These are phyloP conservation scores for Fonsecaea erecta DNA, from an alignment of 2,329 filamentous ascomycete genomes.

Conservation along the genomic window DNA sequence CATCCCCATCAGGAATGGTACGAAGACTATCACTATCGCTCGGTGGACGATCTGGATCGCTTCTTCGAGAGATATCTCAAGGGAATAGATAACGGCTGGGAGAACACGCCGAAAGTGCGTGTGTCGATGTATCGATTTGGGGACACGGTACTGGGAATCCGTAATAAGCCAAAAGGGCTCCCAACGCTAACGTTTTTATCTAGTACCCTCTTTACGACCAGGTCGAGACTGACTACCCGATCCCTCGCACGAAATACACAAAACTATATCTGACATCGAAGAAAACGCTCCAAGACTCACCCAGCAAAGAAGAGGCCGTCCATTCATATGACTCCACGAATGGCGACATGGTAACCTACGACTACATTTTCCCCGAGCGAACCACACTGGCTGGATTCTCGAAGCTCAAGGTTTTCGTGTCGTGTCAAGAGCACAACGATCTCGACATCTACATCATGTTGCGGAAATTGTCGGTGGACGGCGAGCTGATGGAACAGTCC, in stretches of 20 bases:
- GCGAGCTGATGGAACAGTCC: constrained; percentile 50
- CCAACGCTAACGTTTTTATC: not conserved
- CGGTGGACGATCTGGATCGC: constrained; percentile 45
- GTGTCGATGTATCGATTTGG: constrained; percentile 22
- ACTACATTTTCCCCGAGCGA: constrained; percentile 46
- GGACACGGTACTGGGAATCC: not conserved
- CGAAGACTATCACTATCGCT: constrained; percentile 48
- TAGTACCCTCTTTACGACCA: constrained; percentile 27
- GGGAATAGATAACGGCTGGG: constrained; percentile 52
- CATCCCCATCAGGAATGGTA: constrained; percentile 53
- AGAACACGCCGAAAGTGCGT: constrained; percentile 52
- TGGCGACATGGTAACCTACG: constrained; percentile 41
- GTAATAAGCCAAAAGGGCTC: not conserved
- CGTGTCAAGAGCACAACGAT: constrained; percentile 49
- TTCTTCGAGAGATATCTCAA: constrained; percentile 57
- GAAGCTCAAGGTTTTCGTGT: constrained; percentile 55
- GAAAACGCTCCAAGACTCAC: constrained; percentile 28
- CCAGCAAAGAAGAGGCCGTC: not conserved
- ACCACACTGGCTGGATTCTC: constrained; percentile 51
- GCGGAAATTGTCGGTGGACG: constrained; percentile 51
- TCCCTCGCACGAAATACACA: constrained; percentile 28
- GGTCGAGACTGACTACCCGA: constrained; percentile 41
- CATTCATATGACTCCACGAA: constrained; percentile 23
- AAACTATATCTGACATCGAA: constrained; percentile 41
- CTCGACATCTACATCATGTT: constrained; percentile 53